These are phyloP conservation scores for Yamadazyma kitorensis DNA, from an alignment of 805 yeast species.

Conservation along the genomic window DNA sequence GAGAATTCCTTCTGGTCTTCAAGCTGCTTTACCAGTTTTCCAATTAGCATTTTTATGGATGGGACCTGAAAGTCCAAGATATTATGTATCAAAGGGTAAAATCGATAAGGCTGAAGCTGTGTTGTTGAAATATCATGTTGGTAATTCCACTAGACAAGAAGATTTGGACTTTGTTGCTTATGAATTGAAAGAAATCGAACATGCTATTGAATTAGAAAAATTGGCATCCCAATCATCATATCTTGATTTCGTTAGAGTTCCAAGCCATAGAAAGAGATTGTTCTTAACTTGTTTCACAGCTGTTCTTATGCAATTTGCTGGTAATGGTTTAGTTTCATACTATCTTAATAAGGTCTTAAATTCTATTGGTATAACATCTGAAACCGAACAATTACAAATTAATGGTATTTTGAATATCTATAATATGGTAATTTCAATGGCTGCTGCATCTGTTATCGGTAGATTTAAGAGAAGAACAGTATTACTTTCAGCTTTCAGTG, in stretches of 20 bases:
- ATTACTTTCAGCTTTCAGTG: conserved; percentile 19
- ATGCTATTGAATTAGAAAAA: conserved; percentile 10
- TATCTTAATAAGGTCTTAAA: conserved; percentile 46
- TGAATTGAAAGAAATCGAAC: conserved; percentile 11
- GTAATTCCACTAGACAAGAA: conserved; percentile 34
- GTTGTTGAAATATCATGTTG: conserved; percentile 38
- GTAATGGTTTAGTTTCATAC: conserved; percentile 49
- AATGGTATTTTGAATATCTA: conserved; percentile 48
- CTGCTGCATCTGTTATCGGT: conserved; percentile 16
- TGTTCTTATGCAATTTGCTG: conserved; percentile 27
- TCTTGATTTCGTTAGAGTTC: conserved; percentile 9
- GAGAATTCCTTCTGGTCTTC: conserved; percentile 53
- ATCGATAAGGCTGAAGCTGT: conserved; percentile 40
- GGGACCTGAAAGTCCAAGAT: conserved; percentile 51
- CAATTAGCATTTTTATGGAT: conserved; percentile 34
- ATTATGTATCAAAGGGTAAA: conserved; percentile 37
- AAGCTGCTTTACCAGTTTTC: conserved; percentile 43
- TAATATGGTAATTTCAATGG: conserved; percentile 31
- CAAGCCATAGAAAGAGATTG: conserved; percentile 7
- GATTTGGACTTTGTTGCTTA: conserved; percentile 7
- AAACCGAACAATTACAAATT: conserved; percentile 41
- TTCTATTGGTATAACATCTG: conserved; percentile 49
- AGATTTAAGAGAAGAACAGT: conserved; percentile 23
- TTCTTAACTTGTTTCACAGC: conserved; percentile 6
- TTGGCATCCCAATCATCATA: conserved; percentile 6